phyloP scores from a whole-genome alignment of 2,329 filamentous ascomycete species.

The Colletotrichum sp. region DNA sequence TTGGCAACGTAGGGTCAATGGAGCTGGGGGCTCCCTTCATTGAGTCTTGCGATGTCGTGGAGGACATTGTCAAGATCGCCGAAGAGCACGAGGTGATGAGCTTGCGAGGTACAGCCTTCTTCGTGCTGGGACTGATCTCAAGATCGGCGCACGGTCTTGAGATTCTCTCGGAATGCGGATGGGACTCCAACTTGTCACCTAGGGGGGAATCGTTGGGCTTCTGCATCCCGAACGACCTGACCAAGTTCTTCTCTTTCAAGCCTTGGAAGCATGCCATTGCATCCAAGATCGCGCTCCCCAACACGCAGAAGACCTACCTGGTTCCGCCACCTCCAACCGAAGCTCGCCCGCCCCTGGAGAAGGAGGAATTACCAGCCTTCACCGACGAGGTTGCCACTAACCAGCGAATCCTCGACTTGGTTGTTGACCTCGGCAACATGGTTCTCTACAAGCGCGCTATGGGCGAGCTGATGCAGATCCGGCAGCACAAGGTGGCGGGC shows the following conservation, averaged over 20 bases:
- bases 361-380: constrained; percentile 44
- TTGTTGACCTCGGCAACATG: constrained; percentile 90
- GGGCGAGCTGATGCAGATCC: constrained; percentile 80
- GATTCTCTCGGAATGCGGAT: constrained; percentile 86
- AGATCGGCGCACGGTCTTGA: constrained; percentile 91
- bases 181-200: constrained; percentile 88
- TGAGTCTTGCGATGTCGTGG: constrained; percentile 87
- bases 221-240: constrained; percentile 82
- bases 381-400: constrained; percentile 69
- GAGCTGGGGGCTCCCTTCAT: constrained; percentile 94
- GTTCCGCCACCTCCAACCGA: constrained; percentile 47
- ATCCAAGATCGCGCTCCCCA: constrained; percentile 50
- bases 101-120: constrained; percentile 93
- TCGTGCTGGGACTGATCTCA: constrained; percentile 91
- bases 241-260: constrained; percentile 76
- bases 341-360: constrained; percentile 47
- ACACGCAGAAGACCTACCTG: constrained; percentile 58
- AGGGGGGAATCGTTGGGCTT: constrained; percentile 85
- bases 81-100: constrained; percentile 90
- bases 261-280: constrained; percentile 61
- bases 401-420: constrained; percentile 82
- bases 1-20: constrained; percentile 98
- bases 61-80: constrained; percentile 86
- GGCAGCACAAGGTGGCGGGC: constrained; percentile 73
- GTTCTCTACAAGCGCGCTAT: constrained; percentile 90